phyloP scores from a whole-genome alignment of 2,329 filamentous ascomycete genomes.

The Mycosphaerella arachidis region DNA sequence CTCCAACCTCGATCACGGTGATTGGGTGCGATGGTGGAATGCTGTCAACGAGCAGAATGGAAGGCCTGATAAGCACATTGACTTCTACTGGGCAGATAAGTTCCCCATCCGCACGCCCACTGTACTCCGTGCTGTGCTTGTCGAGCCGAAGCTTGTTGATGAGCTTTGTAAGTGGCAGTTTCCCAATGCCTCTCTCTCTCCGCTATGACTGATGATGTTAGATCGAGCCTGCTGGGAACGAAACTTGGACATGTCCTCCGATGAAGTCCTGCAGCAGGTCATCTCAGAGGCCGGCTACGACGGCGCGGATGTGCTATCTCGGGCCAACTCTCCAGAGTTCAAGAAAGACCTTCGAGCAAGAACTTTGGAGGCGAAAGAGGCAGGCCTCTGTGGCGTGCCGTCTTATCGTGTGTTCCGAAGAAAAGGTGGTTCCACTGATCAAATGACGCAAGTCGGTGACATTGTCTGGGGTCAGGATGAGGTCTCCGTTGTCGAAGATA shows the following conservation, averaged over 20 bases:
- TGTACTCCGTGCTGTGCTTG: conserved; percentile 16
- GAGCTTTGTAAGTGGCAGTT: conserved; percentile 12
- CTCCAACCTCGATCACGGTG: conserved; percentile 15
- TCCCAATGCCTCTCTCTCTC: no score
- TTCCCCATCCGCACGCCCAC: conserved; percentile 22
- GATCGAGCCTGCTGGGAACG: conserved; percentile 24
- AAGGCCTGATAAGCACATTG: conserved; percentile 14
- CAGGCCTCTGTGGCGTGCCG: conserved; percentile 21
- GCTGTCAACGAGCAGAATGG: conserved; percentile 20
- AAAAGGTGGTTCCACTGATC: conserved; percentile 1
- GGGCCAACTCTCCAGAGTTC: conserved; percentile 14
- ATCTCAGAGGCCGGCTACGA: conserved; percentile 18
- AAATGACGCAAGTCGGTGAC: conserved; percentile 17
- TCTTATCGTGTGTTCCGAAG: conserved; percentile 21
- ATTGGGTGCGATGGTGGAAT: conserved; percentile 26
- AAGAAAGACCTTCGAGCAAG: conserved; percentile 20
- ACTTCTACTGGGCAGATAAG: conserved; percentile 22
- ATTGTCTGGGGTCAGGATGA: conserved; percentile 26
- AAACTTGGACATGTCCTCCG: conserved; percentile 23
- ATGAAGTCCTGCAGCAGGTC: conserved; percentile 16
- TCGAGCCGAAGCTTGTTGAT: conserved; percentile 14
- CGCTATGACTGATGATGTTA: conserved; percentile 7
- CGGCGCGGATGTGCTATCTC: conserved; percentile 7
- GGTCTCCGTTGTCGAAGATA: conserved; percentile 20
- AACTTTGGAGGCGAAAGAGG: conserved; percentile 19